Base-by-base conservation (phyloP, 768 basidiomycete species). In the Tulasnella sp. region DNA sequence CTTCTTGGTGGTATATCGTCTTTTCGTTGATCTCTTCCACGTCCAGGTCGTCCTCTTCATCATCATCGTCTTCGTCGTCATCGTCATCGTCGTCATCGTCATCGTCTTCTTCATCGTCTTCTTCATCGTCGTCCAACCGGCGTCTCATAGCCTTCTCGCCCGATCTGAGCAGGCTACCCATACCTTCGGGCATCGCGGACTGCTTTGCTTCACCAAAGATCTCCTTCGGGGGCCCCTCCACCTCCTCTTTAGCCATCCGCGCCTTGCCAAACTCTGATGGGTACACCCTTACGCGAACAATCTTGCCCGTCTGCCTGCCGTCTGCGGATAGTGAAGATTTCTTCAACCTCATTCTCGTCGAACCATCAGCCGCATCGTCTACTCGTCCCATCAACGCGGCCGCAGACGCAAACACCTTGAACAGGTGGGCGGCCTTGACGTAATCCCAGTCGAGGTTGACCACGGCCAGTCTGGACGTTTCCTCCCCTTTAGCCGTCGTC, bases 371-470 rank as follows among this genome's bases (percentile, higher is more conserved):
- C 4, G 79, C 76, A 12, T 48, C 46, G 6, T 48, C 46, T n/a
- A n/a, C n/a, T n/a, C n/a, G n/a, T 6, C 41, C 41, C 9, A 75
- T 70, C 12, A 78, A 69, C 5, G 86, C 83, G 4, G 94, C 75
- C 39, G 92, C 77, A 2, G 93, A 97, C 15, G 87, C 80, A 70
- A 88, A 89, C 34, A 97, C 87, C 70, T 87, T 90, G 78, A 82
- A 96, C 11, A 99, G 73, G 67, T 98, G 92, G 17, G 72, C 72
- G 0, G 94, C 90, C 55, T 85, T 84, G 49, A 98, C 81, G 69
- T 97, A 79, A 68, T 98, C 96, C 96, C 96, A 99, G 70, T 99
- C 96, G 50, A 98, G 78, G 67, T 98, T 97, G 62, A 98, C 94
- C 42, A 85, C 78, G 0, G 94, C 96, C 6, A 99, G 67, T 21